These are phyloP conservation scores for Aurantiochytrium sp. DNA, from an alignment of 108 stramenopile species.

Conservation along the genomic window DNA sequence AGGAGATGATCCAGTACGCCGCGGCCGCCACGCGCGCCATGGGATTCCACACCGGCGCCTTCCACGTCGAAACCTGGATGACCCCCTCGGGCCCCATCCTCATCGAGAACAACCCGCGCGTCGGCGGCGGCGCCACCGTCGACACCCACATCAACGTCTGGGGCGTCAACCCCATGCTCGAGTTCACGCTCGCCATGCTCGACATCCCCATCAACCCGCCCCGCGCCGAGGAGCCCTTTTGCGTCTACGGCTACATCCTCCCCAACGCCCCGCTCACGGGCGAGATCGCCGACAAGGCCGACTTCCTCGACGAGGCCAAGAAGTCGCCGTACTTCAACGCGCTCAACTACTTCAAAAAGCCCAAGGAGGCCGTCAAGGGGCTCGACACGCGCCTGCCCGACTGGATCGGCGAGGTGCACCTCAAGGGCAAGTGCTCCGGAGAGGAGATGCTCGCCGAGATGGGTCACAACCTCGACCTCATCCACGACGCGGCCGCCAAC, in stretches of 20 bases:
- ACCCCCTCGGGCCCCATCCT: not conserved
- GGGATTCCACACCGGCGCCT: not conserved
- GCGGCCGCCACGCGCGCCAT: not conserved
- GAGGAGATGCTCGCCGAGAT: not conserved
- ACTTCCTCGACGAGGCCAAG: conserved; percentile 7
- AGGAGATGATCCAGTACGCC: conserved; percentile 25
- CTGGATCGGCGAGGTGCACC: conserved; percentile 26
- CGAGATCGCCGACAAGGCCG: not conserved
- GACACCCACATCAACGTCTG: conserved; percentile 24
- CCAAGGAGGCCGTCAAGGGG: conserved; percentile 1
- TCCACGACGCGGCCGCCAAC: not conserved
- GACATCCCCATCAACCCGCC: conserved; percentile 21
- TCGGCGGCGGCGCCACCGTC: not conserved
- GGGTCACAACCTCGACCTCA: not conserved
- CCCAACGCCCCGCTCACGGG: not conserved
- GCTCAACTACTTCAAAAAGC: conserved; percentile 1
- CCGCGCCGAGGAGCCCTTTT: not conserved
- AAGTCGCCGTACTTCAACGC: conserved; percentile 9
- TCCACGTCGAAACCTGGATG: conserved; percentile 18
- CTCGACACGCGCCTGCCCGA: not conserved
- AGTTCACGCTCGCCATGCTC: conserved; percentile 20
- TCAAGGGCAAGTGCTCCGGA: not conserved
- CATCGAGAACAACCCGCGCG: conserved; percentile 28
- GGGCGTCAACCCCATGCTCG: conserved; percentile 25
- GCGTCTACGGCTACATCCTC: conserved; percentile 1